Conservation (phyloP, 495 filamentous ascomycete species). For the Xylaria scruposa region DNA sequence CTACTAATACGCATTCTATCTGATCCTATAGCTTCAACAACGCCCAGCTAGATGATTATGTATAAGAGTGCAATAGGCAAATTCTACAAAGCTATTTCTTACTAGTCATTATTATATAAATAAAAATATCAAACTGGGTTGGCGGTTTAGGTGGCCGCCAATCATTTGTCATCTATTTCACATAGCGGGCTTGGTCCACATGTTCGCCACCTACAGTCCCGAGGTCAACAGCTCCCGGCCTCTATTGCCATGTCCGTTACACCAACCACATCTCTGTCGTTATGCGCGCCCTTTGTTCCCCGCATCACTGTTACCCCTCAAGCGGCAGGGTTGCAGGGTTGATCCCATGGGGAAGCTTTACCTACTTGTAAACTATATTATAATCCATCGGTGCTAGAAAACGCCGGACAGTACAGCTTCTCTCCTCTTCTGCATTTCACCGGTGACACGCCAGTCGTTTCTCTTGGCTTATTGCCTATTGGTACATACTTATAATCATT, state of each 20-base stretch:
- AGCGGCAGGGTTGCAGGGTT: not conserved
- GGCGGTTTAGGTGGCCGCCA: not conserved
- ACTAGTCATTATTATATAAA: not conserved
- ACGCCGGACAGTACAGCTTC: not conserved
- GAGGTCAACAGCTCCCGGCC: too few relatives aligned
- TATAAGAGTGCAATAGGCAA: not conserved
- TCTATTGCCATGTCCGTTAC: too few relatives aligned
- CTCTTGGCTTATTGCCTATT: not conserved
- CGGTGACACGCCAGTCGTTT: not conserved
- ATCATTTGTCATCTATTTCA: not conserved
- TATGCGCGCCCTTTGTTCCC: conserved; percentile 16
- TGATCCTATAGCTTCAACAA: not conserved
- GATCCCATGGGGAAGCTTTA: not conserved
- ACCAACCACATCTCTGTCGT: not conserved
- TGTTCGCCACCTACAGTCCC: too few relatives aligned
- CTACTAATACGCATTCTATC: not conserved
- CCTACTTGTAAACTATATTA: not conserved
- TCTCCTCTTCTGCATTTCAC: not conserved
- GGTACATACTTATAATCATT: not conserved
- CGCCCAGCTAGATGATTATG: not conserved
- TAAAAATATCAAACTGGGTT: not conserved
- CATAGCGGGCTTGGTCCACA: not conserved
- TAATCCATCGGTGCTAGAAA: not conserved
- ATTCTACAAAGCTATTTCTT: not conserved
- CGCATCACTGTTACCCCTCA: conserved; percentile 19